Conservation (phyloP, 768 basidiomycete species). For the Boletellus emodensis region DNA sequence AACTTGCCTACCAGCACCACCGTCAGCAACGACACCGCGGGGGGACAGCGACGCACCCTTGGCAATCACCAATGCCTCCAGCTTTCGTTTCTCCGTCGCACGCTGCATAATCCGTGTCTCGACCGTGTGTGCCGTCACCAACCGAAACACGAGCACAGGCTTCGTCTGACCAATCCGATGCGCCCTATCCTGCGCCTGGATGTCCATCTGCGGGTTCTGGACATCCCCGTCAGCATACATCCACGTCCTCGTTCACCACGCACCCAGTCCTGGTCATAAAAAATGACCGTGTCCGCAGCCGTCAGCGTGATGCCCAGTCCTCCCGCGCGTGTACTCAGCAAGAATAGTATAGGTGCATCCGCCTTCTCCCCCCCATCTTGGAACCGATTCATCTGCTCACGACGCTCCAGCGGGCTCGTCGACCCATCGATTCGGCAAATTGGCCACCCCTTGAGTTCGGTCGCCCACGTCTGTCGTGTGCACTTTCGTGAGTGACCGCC, state of each 20-base stretch:
- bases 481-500: not conserved
- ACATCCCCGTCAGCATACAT: not conserved
- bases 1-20: slow-evolving; percentile 60
- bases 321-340: slow-evolving; percentile 90
- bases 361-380: slow-evolving; percentile 63
- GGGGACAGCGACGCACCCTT: slow-evolving; percentile 49
- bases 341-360: slow-evolving; percentile 71
- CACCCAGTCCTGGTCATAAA: slow-evolving; percentile 25
- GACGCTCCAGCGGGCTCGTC: slow-evolving; percentile 75
- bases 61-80: slow-evolving; percentile 94
- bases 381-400: slow-evolving; percentile 81
- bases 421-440: slow-evolving; percentile 92
- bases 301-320: slow-evolving; percentile 96
- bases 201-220: slow-evolving; percentile 93
- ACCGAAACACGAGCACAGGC: slow-evolving; percentile 85
- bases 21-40: too few relatives aligned
- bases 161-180: slow-evolving; percentile 94
- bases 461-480: slow-evolving; percentile 60
- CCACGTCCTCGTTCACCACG: slow-evolving; percentile 1
- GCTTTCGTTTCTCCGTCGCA: slow-evolving; percentile 81
- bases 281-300: slow-evolving; percentile 43
- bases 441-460: slow-evolving; percentile 73
- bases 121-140: slow-evolving; percentile 84
- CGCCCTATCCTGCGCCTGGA: slow-evolving; percentile 93
- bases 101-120: slow-evolving; percentile 89